Evolutionary conservation across 1,139 yeast species (phyloP), one percentile per base, ranked within the genome.

Genomic region (Hansenula sp.): DNA sequence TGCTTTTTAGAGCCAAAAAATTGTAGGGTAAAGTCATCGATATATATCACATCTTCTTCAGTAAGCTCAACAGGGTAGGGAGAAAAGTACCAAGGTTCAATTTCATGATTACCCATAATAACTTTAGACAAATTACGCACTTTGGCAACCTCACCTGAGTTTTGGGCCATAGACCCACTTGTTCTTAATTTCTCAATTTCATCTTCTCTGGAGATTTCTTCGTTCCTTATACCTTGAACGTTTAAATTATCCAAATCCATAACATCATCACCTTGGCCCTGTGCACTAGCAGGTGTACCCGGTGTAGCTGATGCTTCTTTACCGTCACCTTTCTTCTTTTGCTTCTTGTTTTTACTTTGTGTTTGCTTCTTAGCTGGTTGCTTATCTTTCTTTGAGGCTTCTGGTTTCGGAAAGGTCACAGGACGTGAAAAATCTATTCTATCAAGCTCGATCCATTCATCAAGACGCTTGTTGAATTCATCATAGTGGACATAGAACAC

Each of bases 21-120:
- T 45, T 87, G 81, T 48, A 94, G 66, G 2, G 97, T 83, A 61
- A 87, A 93, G 65, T 91, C 98, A 66, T 96, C 94, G 38, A 94
- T 84, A 62, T 85, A 94, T 19, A 93, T 77, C 47, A 77, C 81
- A 59, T 91, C 98, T 51, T 84, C 94, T 55, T 91, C 98, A 0
- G 97, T 90, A 46, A 90, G 74, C 61, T 93, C 99, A 15, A 89
- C 75, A 0, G 99, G 99, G 62, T 94, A 93, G 0, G 99, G 98
- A 2, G 96, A 87, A 60, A 94, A 93, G 66, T 93, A 94, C 99
- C 99, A 93, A 2, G 99, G 99, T 61, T 93, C 99, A 41, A 94
- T 88, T 51, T 87, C 87, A 63, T 83, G 90, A 51, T 85, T 87
- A 1, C 99, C 99, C 66, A 93, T 80, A 5, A 89, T 84, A 4